Evolutionary conservation across 75 land plant genomes (phyloP).

Genomic region (Cunninghamia lanceolata): DNA sequence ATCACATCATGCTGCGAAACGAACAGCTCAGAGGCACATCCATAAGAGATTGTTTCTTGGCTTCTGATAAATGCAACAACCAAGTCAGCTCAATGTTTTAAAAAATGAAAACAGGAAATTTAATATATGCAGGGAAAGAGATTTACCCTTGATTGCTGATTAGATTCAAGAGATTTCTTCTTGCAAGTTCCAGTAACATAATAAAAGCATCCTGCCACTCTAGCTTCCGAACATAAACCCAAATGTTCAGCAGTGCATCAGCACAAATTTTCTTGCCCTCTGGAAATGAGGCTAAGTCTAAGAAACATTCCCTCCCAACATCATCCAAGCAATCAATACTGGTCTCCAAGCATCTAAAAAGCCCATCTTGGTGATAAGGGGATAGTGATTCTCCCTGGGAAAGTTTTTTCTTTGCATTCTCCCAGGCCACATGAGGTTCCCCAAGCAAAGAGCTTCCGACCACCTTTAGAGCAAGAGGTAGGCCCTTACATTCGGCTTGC

Average conservation of each 20-base stretch:
- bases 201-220: constrained; percentile 53
- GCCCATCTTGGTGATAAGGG: constrained; percentile 35
- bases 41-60: background rate
- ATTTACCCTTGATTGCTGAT: constrained; percentile 28
- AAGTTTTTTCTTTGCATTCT: constrained; percentile 34
- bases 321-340: constrained; percentile 11
- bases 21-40: background rate
- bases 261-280: constrained; percentile 57
- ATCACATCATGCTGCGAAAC: background rate
- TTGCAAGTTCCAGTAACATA: constrained; percentile 37
- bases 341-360: constrained; percentile 34
- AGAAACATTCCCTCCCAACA: constrained; percentile 41
- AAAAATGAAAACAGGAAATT: background rate
- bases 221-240: constrained; percentile 50
- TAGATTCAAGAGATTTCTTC: constrained; percentile 45
- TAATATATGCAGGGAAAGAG: background rate
- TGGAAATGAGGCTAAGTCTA: constrained; percentile 52
- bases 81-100: background rate
- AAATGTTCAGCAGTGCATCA: constrained; percentile 45
- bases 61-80: background rate
- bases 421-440: constrained; percentile 34
- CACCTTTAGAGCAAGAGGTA: constrained; percentile 63
- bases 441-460: constrained; percentile 42
- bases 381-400: constrained; percentile 35
- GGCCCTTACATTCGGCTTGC: constrained; percentile 51